Conservation (phyloP, 352 stramenopile genomes). For the Globisporangium cederbergense region DNA sequence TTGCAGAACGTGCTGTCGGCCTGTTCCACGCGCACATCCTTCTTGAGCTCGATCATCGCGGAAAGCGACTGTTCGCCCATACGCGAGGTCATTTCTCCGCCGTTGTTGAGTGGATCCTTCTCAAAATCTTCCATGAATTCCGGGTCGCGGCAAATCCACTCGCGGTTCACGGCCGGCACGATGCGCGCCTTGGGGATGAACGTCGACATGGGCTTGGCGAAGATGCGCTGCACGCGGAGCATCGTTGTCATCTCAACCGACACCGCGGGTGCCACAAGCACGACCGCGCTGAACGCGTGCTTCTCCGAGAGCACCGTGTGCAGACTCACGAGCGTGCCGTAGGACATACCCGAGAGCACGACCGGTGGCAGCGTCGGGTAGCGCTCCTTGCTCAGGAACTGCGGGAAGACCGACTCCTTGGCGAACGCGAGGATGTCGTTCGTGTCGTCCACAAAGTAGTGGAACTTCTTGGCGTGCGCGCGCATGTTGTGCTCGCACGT, state of each 20-base stretch:
- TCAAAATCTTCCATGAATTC: constrained; percentile 27
- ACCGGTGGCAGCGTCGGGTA: constrained; percentile 16
- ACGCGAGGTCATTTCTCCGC: constrained; percentile 35
- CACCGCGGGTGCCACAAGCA: constrained; percentile 25
- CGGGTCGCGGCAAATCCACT: constrained; percentile 24
- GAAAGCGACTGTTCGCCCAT: constrained; percentile 38
- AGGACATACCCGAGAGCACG: constrained; percentile 29
- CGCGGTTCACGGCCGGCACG: constrained; percentile 26
- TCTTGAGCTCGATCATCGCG: constrained; percentile 34
- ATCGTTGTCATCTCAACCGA: constrained; percentile 17
- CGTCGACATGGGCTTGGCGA: constrained; percentile 21
- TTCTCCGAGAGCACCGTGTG: constrained; percentile 25
- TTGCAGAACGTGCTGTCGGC: constrained; percentile 25
- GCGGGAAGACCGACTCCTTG: constrained; percentile 30
- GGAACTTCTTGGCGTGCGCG: constrained; percentile 32
- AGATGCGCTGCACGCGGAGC: constrained; percentile 17
- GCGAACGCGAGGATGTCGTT: constrained; percentile 40
- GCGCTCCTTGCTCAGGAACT: constrained; percentile 15
- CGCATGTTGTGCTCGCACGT: constrained; percentile 25
- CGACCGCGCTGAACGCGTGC: constrained; percentile 23
- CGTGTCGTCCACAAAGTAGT: constrained; percentile 51
- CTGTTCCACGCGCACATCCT: constrained; percentile 29
- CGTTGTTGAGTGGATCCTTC: constrained; percentile 29
- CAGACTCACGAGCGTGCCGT: constrained; percentile 30
- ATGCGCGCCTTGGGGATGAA: constrained; percentile 24